These are phyloP conservation scores for Aspergillus proliferans DNA, from an alignment of 2,329 filamentous ascomycete species.

Conservation along the genomic window DNA sequence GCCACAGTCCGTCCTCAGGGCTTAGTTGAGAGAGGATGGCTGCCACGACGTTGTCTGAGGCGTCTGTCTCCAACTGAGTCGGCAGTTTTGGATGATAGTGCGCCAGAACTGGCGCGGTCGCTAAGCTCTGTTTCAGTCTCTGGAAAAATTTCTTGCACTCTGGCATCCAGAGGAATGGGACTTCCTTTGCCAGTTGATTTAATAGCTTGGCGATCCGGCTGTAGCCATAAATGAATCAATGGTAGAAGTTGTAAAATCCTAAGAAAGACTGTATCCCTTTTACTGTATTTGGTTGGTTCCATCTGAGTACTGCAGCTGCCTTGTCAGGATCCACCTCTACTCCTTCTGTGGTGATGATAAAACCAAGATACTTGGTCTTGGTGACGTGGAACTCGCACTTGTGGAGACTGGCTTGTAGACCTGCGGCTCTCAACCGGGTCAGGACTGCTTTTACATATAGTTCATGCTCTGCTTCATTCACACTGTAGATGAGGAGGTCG, in stretches of 20 bases:
- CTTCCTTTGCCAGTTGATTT: conserved; percentile 8
- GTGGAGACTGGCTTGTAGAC: conserved; percentile 13
- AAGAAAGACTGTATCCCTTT: conserved; percentile 20
- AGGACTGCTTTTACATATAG: conserved; percentile 1
- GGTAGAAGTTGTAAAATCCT: conserved; percentile 30
- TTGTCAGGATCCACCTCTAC: conserved; percentile 22
- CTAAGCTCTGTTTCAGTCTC: not conserved
- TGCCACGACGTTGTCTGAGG: conserved; percentile 11
- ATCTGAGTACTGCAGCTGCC: conserved; percentile 15
- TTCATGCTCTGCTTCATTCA: conserved; percentile 2
- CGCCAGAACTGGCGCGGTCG: not conserved
- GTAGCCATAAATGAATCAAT: conserved; percentile 12
- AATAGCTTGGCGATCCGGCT: not conserved
- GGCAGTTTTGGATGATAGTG: conserved; percentile 1
- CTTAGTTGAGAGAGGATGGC: conserved; percentile 10
- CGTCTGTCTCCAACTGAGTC: conserved; percentile 18
- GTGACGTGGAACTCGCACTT: conserved; percentile 27
- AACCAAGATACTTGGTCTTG: conserved; percentile 24
- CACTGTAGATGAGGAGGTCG: conserved; percentile 2
- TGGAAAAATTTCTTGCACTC: conserved; percentile 4
- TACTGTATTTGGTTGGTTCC: conserved; percentile 1
- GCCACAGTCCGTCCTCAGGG: conserved; percentile 6
- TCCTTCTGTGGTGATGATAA: conserved; percentile 20
- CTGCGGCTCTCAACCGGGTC: conserved; percentile 8
- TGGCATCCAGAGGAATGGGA: conserved; percentile 2